Conservation (phyloP, 257 asterid species). For the Solanum boliviense region DNA sequence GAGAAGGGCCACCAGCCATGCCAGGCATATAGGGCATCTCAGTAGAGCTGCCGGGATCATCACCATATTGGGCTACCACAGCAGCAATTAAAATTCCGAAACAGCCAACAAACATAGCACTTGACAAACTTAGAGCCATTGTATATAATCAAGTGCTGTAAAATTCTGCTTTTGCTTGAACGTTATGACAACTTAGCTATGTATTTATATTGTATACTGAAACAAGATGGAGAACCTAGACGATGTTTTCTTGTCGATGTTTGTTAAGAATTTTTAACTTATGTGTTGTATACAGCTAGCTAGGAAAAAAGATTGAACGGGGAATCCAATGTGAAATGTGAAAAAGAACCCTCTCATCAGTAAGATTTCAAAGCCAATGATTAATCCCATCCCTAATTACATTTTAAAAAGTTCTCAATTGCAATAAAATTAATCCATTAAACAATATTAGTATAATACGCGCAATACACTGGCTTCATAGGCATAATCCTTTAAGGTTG, state of each 20-base stretch:
- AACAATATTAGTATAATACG: background rate
- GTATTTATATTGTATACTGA: background rate
- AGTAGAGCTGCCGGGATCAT: background rate
- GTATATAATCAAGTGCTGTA: background rate
- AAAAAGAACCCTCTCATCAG: background rate
- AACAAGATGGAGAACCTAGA: background rate
- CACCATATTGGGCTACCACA: slow-evolving; percentile 1
- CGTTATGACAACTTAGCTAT: background rate
- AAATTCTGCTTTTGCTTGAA: background rate
- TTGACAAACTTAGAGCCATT: background rate
- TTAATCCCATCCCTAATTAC: background rate
- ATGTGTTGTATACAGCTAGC: background rate
- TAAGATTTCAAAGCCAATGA: background rate
- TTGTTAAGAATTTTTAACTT: background rate
- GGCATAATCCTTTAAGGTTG: background rate
- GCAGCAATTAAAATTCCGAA: background rate
- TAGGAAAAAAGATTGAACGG: background rate
- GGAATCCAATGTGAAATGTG: background rate
- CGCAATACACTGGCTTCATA: background rate
- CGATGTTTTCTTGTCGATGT: background rate
- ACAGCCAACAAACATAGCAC: background rate
- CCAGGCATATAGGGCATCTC: background rate
- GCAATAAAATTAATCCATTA: background rate
- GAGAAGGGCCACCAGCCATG: background rate
- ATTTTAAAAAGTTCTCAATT: background rate